Evolutionary conservation across 192 early-diverging fungal genomes (phyloP).

Genomic region (Geranomyces variabilis): DNA sequence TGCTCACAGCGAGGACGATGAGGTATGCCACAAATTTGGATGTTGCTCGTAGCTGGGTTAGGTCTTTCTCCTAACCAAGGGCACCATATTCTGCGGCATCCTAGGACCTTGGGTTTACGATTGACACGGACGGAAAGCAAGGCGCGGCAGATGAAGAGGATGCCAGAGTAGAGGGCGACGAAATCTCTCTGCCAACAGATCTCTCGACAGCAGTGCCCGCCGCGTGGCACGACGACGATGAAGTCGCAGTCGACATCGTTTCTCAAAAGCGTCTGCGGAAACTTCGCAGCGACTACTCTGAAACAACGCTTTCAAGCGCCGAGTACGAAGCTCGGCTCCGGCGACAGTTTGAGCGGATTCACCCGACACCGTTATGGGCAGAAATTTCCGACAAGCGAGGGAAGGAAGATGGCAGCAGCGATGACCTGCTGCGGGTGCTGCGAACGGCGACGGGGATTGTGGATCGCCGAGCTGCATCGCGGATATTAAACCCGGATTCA

Average conservation of each 20-base stretch:
- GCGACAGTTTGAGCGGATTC: conserved; percentile 80
- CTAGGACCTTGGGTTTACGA: conserved; percentile 24
- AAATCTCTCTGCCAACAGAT: conserved; percentile 18
- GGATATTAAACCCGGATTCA: conserved; percentile 53
- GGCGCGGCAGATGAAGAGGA: conserved; percentile 22
- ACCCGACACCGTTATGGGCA: conserved; percentile 89
- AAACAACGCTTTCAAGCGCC: conserved; percentile 71
- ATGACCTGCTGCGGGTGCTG: conserved; percentile 36
- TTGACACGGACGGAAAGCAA: conserved; percentile 33
- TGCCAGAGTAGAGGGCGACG: conserved; percentile 30
- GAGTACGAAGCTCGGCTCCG: conserved; percentile 87
- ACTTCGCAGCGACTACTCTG: conserved; percentile 73
- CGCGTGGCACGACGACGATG: conserved; percentile 83
- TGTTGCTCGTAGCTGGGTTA: background rate
- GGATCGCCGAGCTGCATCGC: conserved; percentile 19
- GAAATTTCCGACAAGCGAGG: conserved; percentile 21
- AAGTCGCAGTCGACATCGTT: conserved; percentile 72
- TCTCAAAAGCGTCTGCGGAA: conserved; percentile 72
- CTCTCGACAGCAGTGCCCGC: conserved; percentile 30
- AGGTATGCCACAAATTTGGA: conserved; percentile 7
- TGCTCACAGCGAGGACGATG: conserved; percentile 9
- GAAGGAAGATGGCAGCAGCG: conserved; percentile 4
- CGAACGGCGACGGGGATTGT: conserved; percentile 35
- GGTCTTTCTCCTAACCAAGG: background rate
- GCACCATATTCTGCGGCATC: background rate